Evolutionary conservation across 768 basidiomycete genomes (phyloP).

Genomic region (Tricholoma terreum): DNA sequence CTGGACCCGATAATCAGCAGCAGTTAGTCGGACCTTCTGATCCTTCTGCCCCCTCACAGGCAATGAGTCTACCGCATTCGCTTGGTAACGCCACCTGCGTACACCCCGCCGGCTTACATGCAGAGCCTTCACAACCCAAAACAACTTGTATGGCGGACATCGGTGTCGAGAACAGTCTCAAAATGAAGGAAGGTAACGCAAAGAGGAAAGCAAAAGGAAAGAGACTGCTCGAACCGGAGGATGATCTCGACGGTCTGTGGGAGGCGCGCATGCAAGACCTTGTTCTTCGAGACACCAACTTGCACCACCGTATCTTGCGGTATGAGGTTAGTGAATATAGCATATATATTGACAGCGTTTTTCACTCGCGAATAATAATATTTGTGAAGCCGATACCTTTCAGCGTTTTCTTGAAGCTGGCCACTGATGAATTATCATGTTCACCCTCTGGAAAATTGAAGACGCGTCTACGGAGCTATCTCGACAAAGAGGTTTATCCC

Average conservation of each 20-base stretch:
- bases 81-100: neutral
- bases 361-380: neutral
- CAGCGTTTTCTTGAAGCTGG: constrained; percentile 47
- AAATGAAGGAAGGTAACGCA: neutral
- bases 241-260: constrained; percentile 39
- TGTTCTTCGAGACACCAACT: constrained; percentile 42
- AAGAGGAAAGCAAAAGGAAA: constrained; percentile 13
- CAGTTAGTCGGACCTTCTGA: neutral
- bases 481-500: constrained; percentile 53
- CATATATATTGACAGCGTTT: neutral
- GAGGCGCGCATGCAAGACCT: constrained; percentile 36
- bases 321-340: constrained; percentile 49
- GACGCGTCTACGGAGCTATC: constrained; percentile 42
- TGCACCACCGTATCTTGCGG: constrained; percentile 58
- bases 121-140: neutral
- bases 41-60: neutral
- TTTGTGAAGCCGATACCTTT: constrained; percentile 55
- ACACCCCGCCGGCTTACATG: neutral
- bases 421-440: constrained; percentile 24
- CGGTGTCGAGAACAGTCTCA: neutral
- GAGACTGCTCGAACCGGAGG: constrained; percentile 1
- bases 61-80: neutral
- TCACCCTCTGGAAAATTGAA: constrained; percentile 30
- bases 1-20: constrained; percentile 11
- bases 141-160: neutral